These are phyloP conservation scores for Leccinum boreale DNA, from an alignment of 768 basidiomycete genomes.

Conservation along the genomic window DNA sequence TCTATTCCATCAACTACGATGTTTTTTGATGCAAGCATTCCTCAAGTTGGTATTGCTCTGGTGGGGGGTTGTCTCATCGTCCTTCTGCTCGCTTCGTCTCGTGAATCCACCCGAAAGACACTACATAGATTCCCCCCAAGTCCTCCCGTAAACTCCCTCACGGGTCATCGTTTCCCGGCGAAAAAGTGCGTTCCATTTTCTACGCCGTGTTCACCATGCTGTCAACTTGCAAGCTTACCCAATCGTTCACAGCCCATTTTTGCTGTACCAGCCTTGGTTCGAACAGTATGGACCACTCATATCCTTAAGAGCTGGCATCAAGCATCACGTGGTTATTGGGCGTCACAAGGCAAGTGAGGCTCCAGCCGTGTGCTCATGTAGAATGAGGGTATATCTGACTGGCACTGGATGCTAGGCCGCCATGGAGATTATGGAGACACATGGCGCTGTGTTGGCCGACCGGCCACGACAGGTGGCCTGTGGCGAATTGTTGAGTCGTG, in stretches of 20 bases:
- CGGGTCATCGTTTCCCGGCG: background rate
- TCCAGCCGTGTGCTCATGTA: background rate
- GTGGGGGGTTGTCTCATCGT: background rate
- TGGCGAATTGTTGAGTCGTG: constrained; percentile 50
- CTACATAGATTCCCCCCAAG: constrained; percentile 2
- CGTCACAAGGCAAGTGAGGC: constrained; percentile 12
- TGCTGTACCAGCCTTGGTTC: constrained; percentile 47
- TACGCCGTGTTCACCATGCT: background rate
- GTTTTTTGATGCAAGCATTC: background rate
- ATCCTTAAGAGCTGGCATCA: constrained; percentile 43
- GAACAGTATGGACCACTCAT: constrained; percentile 56
- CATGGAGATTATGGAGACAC: constrained; percentile 58
- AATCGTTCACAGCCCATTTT: constrained; percentile 1
- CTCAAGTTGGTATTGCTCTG: background rate
- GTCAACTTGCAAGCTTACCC: background rate
- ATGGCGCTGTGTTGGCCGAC: constrained; percentile 35
- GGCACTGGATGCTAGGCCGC: constrained; percentile 40
- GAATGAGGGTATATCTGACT: background rate
- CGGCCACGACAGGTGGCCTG: constrained; percentile 40
- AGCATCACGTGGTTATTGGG: constrained; percentile 14
- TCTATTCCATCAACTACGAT: background rate
- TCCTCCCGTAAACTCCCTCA: background rate
- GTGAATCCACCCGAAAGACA: background rate
- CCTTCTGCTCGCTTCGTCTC: background rate
- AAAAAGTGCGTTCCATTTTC: constrained; percentile 1